Percentiles rank a stretch among this genome's conserved stretches.
These are phyloP conservation scores for Cenchrus fungigraminus DNA, from an alignment of 176 grass and related monocot species.

Conservation along the genomic window DNA sequence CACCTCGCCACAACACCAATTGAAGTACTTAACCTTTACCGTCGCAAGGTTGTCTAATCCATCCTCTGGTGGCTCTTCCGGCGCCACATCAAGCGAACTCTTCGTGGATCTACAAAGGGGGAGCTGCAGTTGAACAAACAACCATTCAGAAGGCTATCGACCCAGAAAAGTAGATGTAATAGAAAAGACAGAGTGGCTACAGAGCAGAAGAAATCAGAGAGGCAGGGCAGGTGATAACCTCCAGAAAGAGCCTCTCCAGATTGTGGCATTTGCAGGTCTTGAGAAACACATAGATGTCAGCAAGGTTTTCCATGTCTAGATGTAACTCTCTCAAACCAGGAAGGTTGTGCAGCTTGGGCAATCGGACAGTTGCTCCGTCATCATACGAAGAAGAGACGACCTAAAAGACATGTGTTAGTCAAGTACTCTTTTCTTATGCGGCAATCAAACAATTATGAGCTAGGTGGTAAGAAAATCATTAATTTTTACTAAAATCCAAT, in stretches of 20 bases:
- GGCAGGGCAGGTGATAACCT: constrained; percentile 34
- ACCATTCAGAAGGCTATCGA: neutral
- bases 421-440: too few relatives aligned
- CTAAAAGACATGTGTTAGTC: neutral
- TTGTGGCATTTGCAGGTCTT: constrained; percentile 40
- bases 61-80: neutral
- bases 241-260: constrained; percentile 66
- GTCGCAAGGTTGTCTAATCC: constrained; percentile 21
- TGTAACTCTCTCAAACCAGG: constrained; percentile 57
- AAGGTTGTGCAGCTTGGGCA: constrained; percentile 20
- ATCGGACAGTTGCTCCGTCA: neutral
- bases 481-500: too few relatives aligned
- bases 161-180: neutral
- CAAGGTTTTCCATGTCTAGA: constrained; percentile 59
- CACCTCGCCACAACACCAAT: neutral
- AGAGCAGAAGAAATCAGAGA: neutral
- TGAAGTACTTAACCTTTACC: constrained; percentile 38
- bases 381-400: constrained; percentile 17
- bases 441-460: too few relatives aligned
- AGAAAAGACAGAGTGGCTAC: neutral
- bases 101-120: neutral
- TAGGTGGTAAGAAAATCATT: too few relatives aligned
- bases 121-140: constrained; percentile 11
- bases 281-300: constrained; percentile 61
- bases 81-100: neutral